Evolutionary conservation across 768 basidiomycete species (phyloP).

Genomic region (Amanita brunnescens): DNA sequence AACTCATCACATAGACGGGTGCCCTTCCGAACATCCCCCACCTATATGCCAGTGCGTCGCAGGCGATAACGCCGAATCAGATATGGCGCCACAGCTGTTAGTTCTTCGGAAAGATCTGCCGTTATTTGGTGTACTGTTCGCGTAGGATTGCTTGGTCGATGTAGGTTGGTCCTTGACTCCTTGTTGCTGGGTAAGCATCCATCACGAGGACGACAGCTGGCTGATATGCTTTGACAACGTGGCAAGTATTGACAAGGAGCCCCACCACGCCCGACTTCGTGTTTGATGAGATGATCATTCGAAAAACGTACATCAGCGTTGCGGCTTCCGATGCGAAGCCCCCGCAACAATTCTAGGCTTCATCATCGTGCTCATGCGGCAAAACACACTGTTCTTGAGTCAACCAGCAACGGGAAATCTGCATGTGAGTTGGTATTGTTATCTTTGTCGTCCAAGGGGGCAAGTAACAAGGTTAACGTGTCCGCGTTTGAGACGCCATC

Average conservation of each 20-base stretch:
- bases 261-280: too few species aligned
- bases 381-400: slow-evolving; percentile 52
- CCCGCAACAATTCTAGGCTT: slow-evolving; percentile 48
- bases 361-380: slow-evolving; percentile 45
- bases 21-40: too few species aligned
- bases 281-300: slow-evolving; percentile 2
- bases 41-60: slow-evolving; percentile 17
- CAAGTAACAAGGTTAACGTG: slow-evolving; percentile 49
- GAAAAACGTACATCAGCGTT: slow-evolving; percentile 51
- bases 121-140: slow-evolving; percentile 17
- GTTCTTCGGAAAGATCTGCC: slow-evolving; percentile 17
- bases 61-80: slow-evolving; percentile 14
- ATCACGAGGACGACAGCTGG: too few species aligned
- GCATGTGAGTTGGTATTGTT: slow-evolving; percentile 18
- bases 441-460: slow-evolving; percentile 45
- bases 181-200: too few species aligned
- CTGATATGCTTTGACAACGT: too few species aligned
- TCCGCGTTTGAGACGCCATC: slow-evolving; percentile 60
- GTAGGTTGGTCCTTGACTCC: too few species aligned
- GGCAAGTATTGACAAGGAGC: too few species aligned
- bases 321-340: slow-evolving; percentile 37
- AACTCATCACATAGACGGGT: too few species aligned
- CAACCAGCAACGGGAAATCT: slow-evolving; percentile 33
- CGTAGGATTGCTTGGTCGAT: slow-evolving; percentile 16
- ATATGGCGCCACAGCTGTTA: too few species aligned